Evolutionary conservation across 1,284 basidiomycete species (phyloP).

Genomic region (Leccinum fallax): DNA sequence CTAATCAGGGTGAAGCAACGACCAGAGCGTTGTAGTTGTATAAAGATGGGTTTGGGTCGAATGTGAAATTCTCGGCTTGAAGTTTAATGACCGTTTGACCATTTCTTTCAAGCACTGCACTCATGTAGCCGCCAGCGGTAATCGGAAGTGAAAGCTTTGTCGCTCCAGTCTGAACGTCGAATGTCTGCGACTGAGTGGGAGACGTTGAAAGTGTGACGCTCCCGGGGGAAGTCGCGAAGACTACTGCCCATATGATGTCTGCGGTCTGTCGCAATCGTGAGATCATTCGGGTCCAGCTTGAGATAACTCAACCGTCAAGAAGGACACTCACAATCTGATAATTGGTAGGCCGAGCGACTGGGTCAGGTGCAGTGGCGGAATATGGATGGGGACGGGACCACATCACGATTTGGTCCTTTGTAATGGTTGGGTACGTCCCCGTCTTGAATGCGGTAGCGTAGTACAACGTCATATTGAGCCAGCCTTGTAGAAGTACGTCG

Average conservation of each 20-base stretch:
- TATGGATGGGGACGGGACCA: slow-evolving; percentile 76
- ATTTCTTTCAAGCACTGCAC: slow-evolving; percentile 57
- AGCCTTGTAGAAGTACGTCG: slow-evolving; percentile 41
- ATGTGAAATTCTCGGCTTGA: slow-evolving; percentile 50
- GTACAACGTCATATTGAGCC: slow-evolving; percentile 67
- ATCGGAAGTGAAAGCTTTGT: slow-evolving; percentile 68
- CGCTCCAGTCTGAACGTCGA: slow-evolving; percentile 58
- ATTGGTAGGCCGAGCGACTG: slow-evolving; percentile 56
- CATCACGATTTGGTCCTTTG: slow-evolving; percentile 67
- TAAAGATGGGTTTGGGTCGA: slow-evolving; percentile 50
- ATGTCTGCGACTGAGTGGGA: slow-evolving; percentile 46
- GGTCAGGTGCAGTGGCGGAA: slow-evolving; percentile 53
- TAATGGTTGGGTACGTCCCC: slow-evolving; percentile 63
- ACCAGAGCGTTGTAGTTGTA: slow-evolving; percentile 74
- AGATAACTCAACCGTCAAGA: neutral
- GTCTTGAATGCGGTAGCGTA: slow-evolving; percentile 79
- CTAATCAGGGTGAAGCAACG: slow-evolving; percentile 31
- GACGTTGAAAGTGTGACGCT: slow-evolving; percentile 56
- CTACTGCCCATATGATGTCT: slow-evolving; percentile 68
- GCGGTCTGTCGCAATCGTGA: slow-evolving; percentile 36
- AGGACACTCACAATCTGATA: slow-evolving; percentile 48
- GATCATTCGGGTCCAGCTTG: slow-evolving; percentile 5
- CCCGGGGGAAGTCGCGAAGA: slow-evolving; percentile 59
- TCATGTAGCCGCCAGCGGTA: slow-evolving; percentile 59
- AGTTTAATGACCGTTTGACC: slow-evolving; percentile 56